phyloP scores from a whole-genome alignment of 192 early-diverging fungal species.

The Coemansia furcata region DNA sequence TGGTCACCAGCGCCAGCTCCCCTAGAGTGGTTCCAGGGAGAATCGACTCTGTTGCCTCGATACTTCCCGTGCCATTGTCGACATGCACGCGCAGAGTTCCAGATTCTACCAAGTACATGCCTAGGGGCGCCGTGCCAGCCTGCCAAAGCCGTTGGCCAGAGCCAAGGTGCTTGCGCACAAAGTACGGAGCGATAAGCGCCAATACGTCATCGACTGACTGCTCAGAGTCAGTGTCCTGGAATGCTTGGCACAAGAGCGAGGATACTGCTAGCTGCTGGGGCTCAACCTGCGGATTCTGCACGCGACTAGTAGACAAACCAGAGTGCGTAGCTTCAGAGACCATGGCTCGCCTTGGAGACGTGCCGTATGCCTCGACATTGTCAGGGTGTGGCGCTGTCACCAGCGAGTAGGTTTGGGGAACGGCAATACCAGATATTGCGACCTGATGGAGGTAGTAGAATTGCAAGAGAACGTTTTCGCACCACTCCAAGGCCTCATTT shows the following conservation, averaged over 20 bases:
- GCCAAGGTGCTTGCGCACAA: conserved; percentile 58
- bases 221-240: conserved; percentile 60
- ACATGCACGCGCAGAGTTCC: conserved; percentile 64
- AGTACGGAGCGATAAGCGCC: conserved; percentile 60
- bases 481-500: conserved; percentile 90
- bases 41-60: conserved; percentile 70
- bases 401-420: conserved; percentile 34
- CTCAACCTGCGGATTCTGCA: not conserved
- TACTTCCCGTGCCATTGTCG: conserved; percentile 32
- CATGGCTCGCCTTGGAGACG: conserved; percentile 43
- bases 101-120: conserved; percentile 74
- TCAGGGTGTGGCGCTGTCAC: conserved; percentile 31
- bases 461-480: conserved; percentile 84
- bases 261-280: conserved; percentile 42
- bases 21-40: conserved; percentile 91
- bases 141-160: conserved; percentile 67
- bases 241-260: conserved; percentile 59
- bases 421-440: conserved; percentile 22
- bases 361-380: conserved; percentile 29
- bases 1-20: conserved; percentile 78
- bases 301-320: conserved; percentile 28
- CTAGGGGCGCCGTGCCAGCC: conserved; percentile 57
- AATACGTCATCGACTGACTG: conserved; percentile 57
- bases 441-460: conserved; percentile 68
- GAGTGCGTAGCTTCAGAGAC: conserved; percentile 41